Conservation (phyloP, 169 alveolate genomes). For the Eimeria praecox region DNA sequence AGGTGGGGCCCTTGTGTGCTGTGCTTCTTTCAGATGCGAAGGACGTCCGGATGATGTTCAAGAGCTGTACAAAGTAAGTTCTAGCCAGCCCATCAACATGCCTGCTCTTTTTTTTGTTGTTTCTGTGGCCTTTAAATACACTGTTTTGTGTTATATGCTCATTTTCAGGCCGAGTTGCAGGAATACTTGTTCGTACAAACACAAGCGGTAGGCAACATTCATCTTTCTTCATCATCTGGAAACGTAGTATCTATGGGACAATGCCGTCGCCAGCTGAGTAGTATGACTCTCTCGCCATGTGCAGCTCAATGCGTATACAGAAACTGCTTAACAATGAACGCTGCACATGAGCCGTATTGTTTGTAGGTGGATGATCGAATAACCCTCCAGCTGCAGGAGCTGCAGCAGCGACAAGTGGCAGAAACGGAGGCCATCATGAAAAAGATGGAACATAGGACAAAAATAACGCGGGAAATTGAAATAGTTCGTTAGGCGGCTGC, state of each 20-base stretch:
- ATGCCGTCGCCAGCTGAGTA: neutral
- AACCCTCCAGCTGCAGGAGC: conserved; percentile 56
- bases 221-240: neutral
- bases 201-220: conserved; percentile 27
- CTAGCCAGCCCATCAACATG: neutral
- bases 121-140: neutral
- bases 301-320: neutral
- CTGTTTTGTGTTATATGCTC: neutral
- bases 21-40: conserved; percentile 32
- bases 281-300: neutral
- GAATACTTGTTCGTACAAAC: conserved; percentile 35
- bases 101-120: neutral
- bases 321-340: neutral
- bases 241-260: neutral
- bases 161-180: conserved; percentile 61
- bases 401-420: conserved; percentile 19
- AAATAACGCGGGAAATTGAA: conserved; percentile 14
- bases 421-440: conserved; percentile 38
- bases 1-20: neutral
- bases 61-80: conserved; percentile 51
- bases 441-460: conserved; percentile 31
- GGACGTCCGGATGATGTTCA: conserved; percentile 46
- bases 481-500: neutral
- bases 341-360: neutral
- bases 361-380: conserved; percentile 42